phyloP scores from a whole-genome alignment of 352 stramenopile genomes.

The Phytophthora sojae region DNA sequence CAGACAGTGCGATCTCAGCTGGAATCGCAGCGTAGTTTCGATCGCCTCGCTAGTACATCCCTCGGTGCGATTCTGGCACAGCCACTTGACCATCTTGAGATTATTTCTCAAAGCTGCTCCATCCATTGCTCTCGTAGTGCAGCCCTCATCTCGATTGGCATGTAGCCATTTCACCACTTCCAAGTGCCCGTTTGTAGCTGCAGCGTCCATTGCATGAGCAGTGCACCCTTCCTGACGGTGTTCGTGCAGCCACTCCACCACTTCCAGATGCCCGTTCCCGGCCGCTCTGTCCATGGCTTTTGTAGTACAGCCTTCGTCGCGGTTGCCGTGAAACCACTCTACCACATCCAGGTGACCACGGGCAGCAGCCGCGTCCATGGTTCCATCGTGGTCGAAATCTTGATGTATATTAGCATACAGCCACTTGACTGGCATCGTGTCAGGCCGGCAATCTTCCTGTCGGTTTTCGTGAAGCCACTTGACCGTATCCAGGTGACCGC shows the following conservation, averaged over 20 bases:
- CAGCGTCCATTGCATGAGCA: slow-evolving; percentile 6
- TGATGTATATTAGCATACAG: neutral
- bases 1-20: neutral
- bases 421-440: neutral
- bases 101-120: slow-evolving; percentile 1
- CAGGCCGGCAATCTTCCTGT: neutral
- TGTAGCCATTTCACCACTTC: slow-evolving; percentile 18
- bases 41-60: neutral
- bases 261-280: slow-evolving; percentile 1
- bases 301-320: neutral
- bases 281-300: neutral
- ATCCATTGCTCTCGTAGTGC: slow-evolving; percentile 2
- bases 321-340: neutral
- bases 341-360: neutral
- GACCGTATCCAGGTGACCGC: neutral
- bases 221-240: slow-evolving; percentile 6
- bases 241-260: slow-evolving; percentile 11
- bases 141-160: slow-evolving; percentile 13
- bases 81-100: slow-evolving; percentile 16
- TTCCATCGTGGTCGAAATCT: neutral
- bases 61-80: neutral
- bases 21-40: no score
- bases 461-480: neutral
- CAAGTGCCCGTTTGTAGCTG: slow-evolving; percentile 2
- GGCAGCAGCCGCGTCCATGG: neutral